A percentile compares a stretch with the other conserved stretches of the same genome.
phyloP scores from a whole-genome alignment of 2,329 filamentous ascomycete species.

The Ceratocystis papillata region DNA sequence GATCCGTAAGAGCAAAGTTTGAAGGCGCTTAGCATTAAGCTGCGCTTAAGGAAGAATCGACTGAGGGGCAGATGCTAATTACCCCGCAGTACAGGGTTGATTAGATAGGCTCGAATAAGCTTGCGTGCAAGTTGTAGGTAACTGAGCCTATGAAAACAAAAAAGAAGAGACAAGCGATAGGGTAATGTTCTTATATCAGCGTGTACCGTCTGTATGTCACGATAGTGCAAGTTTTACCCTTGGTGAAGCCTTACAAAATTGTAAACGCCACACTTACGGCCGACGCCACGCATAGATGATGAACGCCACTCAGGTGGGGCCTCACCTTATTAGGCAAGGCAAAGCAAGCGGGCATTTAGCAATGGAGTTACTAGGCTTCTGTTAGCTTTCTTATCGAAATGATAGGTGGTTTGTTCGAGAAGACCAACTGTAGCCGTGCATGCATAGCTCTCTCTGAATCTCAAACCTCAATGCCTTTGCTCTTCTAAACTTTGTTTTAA shows the following conservation, averaged over 20 bases:
- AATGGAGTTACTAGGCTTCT: background rate
- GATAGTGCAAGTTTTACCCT: background rate
- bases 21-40: background rate
- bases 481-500: background rate
- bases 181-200: no score
- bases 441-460: conserved; percentile 12
- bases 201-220: no score
- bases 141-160: background rate
- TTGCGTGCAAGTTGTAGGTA: background rate
- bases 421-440: background rate
- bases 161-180: no score
- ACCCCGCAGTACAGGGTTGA: conserved; percentile 17
- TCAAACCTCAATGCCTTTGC: background rate
- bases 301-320: conserved; percentile 8
- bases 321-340: background rate
- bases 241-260: background rate
- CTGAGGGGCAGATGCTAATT: conserved; percentile 22
- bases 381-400: conserved; percentile 12
- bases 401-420: conserved; percentile 22
- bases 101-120: background rate
- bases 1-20: background rate
- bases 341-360: background rate
- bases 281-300: background rate
- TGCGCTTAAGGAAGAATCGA: conserved; percentile 10
- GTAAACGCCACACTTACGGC: background rate